A percentile compares a stretch with the other conserved stretches of the same genome.
phyloP scores from a whole-genome alignment of 805 yeast species.

The Ogataea nakhonphanomensis region DNA sequence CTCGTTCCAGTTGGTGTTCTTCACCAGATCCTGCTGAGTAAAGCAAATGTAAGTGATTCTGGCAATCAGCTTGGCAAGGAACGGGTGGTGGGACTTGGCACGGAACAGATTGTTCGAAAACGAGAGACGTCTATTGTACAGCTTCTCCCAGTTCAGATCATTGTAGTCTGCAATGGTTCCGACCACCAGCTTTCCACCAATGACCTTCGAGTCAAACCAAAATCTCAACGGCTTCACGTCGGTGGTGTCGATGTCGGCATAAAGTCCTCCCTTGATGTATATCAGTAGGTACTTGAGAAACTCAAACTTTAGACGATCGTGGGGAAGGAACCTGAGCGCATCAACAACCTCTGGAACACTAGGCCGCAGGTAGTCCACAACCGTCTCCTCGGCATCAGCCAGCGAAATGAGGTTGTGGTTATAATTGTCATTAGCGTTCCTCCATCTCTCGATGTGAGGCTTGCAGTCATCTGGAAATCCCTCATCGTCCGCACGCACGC shows the following conservation, averaged over 20 bases:
- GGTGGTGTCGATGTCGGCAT: conserved; percentile 58
- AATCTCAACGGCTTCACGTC: conserved; percentile 44
- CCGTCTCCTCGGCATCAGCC: conserved; percentile 29
- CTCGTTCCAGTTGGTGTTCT: conserved; percentile 29
- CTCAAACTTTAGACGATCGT: conserved; percentile 47
- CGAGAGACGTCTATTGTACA: conserved; percentile 25
- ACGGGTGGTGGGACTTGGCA: conserved; percentile 27
- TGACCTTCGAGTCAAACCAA: conserved; percentile 24
- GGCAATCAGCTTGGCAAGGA: conserved; percentile 25
- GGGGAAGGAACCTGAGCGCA: conserved; percentile 48
- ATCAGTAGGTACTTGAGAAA: conserved; percentile 52
- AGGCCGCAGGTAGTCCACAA: conserved; percentile 26
- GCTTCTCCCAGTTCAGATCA: conserved; percentile 23
- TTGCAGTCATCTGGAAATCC: conserved; percentile 31
- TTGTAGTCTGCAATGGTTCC: conserved; percentile 25
- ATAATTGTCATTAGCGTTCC: conserved; percentile 28
- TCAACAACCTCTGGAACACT: conserved; percentile 50
- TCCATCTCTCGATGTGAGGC: conserved; percentile 34
- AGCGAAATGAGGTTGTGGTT: conserved; percentile 30
- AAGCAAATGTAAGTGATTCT: conserved; percentile 29
- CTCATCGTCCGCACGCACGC: conserved; percentile 26
- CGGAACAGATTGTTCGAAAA: conserved; percentile 22
- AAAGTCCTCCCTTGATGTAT: conserved; percentile 56
- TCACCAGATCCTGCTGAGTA: conserved; percentile 24
- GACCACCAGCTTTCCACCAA: conserved; percentile 16